Evolutionary conservation across 169 alveolate genomes (phyloP), one percentile per base, ranked within the genome.

Genomic region (Sarcocystis neurona): DNA sequence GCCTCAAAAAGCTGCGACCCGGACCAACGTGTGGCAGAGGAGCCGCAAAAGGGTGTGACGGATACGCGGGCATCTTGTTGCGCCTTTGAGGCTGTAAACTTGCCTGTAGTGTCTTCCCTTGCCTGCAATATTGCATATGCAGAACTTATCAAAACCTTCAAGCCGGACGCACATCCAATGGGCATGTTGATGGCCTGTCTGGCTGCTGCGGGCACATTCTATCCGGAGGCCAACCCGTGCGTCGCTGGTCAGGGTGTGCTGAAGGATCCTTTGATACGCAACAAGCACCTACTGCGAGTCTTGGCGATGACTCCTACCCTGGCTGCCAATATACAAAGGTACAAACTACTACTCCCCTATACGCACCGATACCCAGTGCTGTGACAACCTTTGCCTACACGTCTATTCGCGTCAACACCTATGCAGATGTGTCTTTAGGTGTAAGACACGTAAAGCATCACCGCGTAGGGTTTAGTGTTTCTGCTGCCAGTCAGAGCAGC

Each of bases 81-180:
- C n/a, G n/a, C n/a, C n/a, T n/a, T n/a, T n/a, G n/a, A n/a, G n/a
- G n/a, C n/a, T n/a, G n/a, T n/a, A n/a, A n/a, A n/a, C n/a, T n/a
- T n/a, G n/a, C n/a, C n/a, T n/a, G n/a, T n/a, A n/a, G n/a, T n/a
- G n/a, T n/a, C n/a, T n/a, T n/a, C n/a, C n/a, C n/a, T n/a, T n/a
- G n/a, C n/a, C n/a, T n/a, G n/a, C n/a, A n/a, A n/a, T n/a, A n/a
- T n/a, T n/a, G 72, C 44, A 44, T 2, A 2, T 74, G 32, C 82
- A 78, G 92, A 50, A 4, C 78, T 79, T n/a, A 66, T 79, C 39
- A 20, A 8, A 20, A 79, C 94, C 48, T 95, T 94, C 92, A 93
- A 96, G 60, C 94, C 94, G 58, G 97, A 95, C 77, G 94, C 97
- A 32, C 97, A 96, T 88, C 97, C 98, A 1, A 95, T 95, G 97